Percentiles rank a stretch among this genome's conserved stretches.
Evolutionary conservation across 2,329 filamentous ascomycete genomes (phyloP).

Genomic region (Tolypocladium pustulatum): DNA sequence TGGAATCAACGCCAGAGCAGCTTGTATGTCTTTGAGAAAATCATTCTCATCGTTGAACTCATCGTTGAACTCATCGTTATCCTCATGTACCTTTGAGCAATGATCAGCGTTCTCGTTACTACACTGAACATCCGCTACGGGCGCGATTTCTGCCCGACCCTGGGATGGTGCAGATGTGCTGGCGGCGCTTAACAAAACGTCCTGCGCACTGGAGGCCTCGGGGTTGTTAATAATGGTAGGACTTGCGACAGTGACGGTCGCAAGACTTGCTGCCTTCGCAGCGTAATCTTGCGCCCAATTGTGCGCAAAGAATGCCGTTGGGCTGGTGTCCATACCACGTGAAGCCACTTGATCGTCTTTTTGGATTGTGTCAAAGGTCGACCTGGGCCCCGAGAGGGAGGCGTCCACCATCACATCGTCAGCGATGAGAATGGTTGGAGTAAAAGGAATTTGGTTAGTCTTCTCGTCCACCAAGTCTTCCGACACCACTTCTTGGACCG

Average conservation of each 20-base stretch:
- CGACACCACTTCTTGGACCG: background rate
- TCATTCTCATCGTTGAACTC: background rate
- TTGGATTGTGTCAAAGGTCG: background rate
- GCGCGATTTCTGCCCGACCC: background rate
- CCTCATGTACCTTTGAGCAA: background rate
- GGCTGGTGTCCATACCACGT: background rate
- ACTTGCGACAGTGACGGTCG: background rate
- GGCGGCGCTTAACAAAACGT: background rate
- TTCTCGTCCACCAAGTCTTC: background rate
- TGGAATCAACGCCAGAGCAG: background rate
- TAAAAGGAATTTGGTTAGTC: background rate
- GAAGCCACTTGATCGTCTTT: background rate
- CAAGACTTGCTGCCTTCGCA: background rate
- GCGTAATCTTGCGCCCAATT: background rate
- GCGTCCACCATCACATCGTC: background rate
- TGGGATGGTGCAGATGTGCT: background rate
- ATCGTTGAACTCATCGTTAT: background rate
- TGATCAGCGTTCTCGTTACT: background rate
- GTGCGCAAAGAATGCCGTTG: background rate
- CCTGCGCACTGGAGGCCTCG: background rate
- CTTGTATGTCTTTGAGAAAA: background rate
- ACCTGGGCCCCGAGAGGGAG: background rate
- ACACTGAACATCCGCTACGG: background rate
- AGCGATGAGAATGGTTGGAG: background rate
- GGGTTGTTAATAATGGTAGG: background rate